Evolutionary conservation across 192 early-diverging fungal genomes (phyloP).

Genomic region (Spinellus fusiger): DNA sequence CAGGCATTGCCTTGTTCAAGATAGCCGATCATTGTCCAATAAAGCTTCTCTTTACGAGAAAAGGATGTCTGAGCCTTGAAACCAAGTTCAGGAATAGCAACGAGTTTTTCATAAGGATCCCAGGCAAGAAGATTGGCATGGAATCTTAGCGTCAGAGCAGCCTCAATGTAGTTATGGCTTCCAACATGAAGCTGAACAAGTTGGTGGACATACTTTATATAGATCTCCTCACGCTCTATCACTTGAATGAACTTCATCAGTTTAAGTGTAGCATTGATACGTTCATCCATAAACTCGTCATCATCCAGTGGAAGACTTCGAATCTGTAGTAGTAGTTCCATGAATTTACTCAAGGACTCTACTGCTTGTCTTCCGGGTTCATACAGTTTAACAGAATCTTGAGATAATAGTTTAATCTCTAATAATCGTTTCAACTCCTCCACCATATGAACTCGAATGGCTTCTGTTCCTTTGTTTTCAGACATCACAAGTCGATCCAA

Average conservation of each 20-base stretch:
- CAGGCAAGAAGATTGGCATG: conserved; percentile 64
- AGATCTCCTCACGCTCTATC: conserved; percentile 52
- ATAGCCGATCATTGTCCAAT: conserved; percentile 50
- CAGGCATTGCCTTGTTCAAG: conserved; percentile 61
- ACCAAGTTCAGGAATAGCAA: conserved; percentile 46
- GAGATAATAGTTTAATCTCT: not conserved
- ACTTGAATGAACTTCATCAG: conserved; percentile 59
- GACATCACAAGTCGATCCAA: conserved; percentile 38
- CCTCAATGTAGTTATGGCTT: conserved; percentile 54
- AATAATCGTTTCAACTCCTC: conserved; percentile 15
- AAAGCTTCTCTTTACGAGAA: conserved; percentile 60
- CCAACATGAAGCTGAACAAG: conserved; percentile 52
- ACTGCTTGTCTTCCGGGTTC: conserved; percentile 32
- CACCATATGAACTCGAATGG: conserved; percentile 17
- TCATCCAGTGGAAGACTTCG: conserved; percentile 45
- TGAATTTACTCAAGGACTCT: conserved; percentile 41
- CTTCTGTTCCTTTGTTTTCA: conserved; percentile 31
- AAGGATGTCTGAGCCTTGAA: conserved; percentile 47
- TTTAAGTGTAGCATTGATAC: conserved; percentile 53
- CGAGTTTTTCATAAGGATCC: conserved; percentile 42
- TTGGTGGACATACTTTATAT: conserved; percentile 63
- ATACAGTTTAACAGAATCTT: not conserved
- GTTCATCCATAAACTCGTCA: conserved; percentile 54
- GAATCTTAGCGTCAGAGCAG: conserved; percentile 59
- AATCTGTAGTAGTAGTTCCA: conserved; percentile 46